These are phyloP conservation scores for Novymonas esmeraldas DNA, from an alignment of 208 protist genomes.

Conservation along the genomic window DNA sequence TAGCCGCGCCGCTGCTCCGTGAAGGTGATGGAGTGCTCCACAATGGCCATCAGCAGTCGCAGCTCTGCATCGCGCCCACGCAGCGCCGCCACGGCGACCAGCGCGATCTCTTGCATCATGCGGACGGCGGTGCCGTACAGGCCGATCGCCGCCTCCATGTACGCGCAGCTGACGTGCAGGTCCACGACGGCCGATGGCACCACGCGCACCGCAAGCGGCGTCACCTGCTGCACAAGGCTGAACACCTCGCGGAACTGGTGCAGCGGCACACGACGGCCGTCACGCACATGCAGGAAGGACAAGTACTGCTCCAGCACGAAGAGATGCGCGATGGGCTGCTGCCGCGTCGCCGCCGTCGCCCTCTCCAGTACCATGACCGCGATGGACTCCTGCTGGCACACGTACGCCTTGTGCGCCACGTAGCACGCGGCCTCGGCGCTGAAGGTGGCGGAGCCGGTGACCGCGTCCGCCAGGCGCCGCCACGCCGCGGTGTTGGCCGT, in stretches of 20 bases:
- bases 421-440: conserved; percentile 65
- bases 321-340: conserved; percentile 36
- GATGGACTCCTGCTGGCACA: conserved; percentile 18
- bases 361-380: conserved; percentile 53
- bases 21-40: conserved; percentile 61
- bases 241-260: conserved; percentile 74
- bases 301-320: conserved; percentile 73
- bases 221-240: conserved; percentile 45
- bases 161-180: conserved; percentile 59
- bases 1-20: conserved; percentile 51
- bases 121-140: conserved; percentile 57
- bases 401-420: conserved; percentile 45
- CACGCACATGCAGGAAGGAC: conserved; percentile 48
- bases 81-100: conserved; percentile 28
- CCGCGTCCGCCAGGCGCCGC: conserved; percentile 24
- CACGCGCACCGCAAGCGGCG: conserved; percentile 29
- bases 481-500: conserved; percentile 9
- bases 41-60: conserved; percentile 39
- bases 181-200: conserved; percentile 46
- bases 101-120: conserved; percentile 36
- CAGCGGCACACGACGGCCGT: conserved; percentile 39
- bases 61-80: conserved; percentile 18
- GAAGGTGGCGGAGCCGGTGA: conserved; percentile 38
- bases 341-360: conserved; percentile 35
- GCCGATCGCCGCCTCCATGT: conserved; percentile 58